Evolutionary conservation across 108 stramenopile species (phyloP), one percentile per base, ranked within the genome.

Genomic region (Skeletonema grethae): DNA sequence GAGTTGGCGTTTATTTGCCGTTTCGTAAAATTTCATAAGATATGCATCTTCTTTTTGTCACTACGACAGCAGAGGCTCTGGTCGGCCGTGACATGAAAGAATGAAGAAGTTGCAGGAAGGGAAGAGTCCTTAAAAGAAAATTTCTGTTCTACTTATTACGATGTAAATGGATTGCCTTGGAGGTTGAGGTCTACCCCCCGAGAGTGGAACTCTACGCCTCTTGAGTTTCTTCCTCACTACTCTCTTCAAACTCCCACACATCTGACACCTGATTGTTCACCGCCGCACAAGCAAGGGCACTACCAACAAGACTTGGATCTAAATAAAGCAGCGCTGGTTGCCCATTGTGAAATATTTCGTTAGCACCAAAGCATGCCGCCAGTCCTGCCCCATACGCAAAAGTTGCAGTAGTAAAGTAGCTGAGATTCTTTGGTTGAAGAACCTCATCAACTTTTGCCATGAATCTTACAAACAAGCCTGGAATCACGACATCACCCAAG

Each of bases 401-500:
- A 38, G 84, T 84, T 43, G 84, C 85, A 45, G 64, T 79, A 24
- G 77, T 59, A 50, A 86, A 86, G 28, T 76, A 76, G 22, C 70
- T 71, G 6, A 70, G 50, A 55, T 70, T 76, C 39, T 76, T 70
- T 9, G 75, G 75, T 28, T 76, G 69, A 1, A 76, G 69, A n/a
- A 45, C 61, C 22, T 70, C 69, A 28, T 76, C 75, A 7, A 65
- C 70, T 32, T 76, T 76, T n/a, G 39, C 39, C 70, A 71, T 71
- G 6, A 76, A 63, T 15, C 83, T 82, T 39, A 85, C 76, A 32
- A 86, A 85, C 22, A 85, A 68, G 2, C 84, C 85, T 5, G 85
- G 85, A n/a, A 86, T 74, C 9, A 86, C 85, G n/a, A 86, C 85
- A 67, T 86, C 85, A 0, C 85, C 85, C 8, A 86, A 81, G 5